A percentile compares a stretch with the other conserved stretches of the same genome.
These are phyloP conservation scores for Backusella australiensis DNA, from an alignment of 192 early-diverging fungal genomes.

Conservation along the genomic window DNA sequence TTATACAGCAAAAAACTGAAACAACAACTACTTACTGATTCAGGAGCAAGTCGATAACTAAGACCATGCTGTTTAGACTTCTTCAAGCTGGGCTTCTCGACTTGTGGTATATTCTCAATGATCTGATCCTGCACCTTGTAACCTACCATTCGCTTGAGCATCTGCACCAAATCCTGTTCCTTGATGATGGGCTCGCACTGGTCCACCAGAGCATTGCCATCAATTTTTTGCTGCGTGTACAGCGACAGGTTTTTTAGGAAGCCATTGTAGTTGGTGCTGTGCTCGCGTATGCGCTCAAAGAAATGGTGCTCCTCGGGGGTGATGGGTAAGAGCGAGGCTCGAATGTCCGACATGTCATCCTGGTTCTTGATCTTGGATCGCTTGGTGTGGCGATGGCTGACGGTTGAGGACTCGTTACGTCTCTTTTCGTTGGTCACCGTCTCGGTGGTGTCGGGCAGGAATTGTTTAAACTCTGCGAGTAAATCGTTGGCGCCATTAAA, in stretches of 20 bases:
- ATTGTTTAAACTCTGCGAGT: constrained; percentile 98
- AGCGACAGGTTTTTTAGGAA: constrained; percentile 93
- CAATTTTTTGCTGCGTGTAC: constrained; percentile 91
- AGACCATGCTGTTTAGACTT: constrained; percentile 55
- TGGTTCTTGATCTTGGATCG: not conserved
- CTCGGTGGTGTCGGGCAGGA: constrained; percentile 82
- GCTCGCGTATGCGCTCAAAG: constrained; percentile 87
- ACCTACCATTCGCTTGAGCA: constrained; percentile 87
- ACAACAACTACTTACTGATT: constrained; percentile 46
- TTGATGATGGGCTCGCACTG: constrained; percentile 83
- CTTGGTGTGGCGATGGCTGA: not conserved
- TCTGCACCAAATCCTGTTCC: constrained; percentile 82
- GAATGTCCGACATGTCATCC: not conserved
- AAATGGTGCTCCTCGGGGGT: constrained; percentile 82
- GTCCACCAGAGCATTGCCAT: constrained; percentile 79
- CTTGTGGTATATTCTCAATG: constrained; percentile 66
- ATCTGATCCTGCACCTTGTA: constrained; percentile 74
- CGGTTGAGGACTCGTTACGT: not conserved
- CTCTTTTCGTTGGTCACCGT: not conserved
- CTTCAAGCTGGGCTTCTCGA: constrained; percentile 51
- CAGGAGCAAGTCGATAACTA: constrained; percentile 72
- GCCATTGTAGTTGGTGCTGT: constrained; percentile 86
- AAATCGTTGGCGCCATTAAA: constrained; percentile 89
- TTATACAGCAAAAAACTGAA: not conserved
- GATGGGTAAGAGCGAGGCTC: not conserved